phyloP scores from a whole-genome alignment of 352 stramenopile species.

The Globisporangium middletonii region DNA sequence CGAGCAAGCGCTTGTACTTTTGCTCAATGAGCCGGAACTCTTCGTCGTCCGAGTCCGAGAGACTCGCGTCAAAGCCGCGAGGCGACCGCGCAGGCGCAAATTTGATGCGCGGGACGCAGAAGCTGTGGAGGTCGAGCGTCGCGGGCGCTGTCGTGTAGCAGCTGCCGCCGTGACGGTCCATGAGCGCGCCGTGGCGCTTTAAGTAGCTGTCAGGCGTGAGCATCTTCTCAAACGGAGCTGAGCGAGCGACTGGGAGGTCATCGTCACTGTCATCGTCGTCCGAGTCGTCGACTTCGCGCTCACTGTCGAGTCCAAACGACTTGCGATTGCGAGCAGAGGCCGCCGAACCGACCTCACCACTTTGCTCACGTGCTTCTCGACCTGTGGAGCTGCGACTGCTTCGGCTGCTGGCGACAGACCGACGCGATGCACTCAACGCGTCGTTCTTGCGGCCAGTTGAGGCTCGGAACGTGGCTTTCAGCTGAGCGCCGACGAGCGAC shows the following conservation, averaged over 20 bases:
- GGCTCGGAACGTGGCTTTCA: slow-evolving; percentile 4
- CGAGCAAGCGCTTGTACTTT: slow-evolving; percentile 58
- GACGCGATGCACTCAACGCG: not conserved
- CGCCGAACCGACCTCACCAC: no score
- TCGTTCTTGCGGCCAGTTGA: not conserved
- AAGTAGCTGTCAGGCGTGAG: slow-evolving; percentile 43
- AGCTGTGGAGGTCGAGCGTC: slow-evolving; percentile 51
- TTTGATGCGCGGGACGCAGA: slow-evolving; percentile 77
- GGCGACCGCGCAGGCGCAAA: slow-evolving; percentile 28
- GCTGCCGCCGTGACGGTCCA: slow-evolving; percentile 42
- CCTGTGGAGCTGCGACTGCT: not conserved
- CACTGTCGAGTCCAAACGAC: not conserved
- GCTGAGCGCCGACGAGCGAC: slow-evolving; percentile 29
- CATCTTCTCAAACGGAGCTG: slow-evolving; percentile 18
- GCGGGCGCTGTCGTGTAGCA: slow-evolving; percentile 33
- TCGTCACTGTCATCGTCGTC: slow-evolving; percentile 12
- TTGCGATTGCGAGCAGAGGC: not conserved
- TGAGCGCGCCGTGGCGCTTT: slow-evolving; percentile 32
- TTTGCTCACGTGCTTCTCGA: not conserved
- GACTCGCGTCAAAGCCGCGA: not conserved
- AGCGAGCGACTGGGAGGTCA: not conserved
- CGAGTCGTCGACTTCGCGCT: not conserved
- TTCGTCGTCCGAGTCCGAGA: slow-evolving; percentile 66
- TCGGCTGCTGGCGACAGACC: not conserved
- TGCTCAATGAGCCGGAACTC: slow-evolving; percentile 71